Conservation (phyloP, 2,329 filamentous ascomycete species). For the Fonsecaea nubica region DNA sequence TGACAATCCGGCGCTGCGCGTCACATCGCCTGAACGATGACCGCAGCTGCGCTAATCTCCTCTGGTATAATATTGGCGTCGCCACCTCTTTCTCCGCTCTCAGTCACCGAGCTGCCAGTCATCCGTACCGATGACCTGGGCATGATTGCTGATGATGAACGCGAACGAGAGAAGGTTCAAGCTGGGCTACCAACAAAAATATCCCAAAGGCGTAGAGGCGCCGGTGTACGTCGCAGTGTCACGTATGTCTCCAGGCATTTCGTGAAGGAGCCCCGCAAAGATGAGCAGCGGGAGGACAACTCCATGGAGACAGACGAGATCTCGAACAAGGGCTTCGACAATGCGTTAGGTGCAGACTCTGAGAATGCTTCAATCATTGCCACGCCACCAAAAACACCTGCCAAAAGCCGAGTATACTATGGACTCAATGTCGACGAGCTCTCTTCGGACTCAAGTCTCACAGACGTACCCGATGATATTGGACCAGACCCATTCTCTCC, state of each 20-base stretch:
- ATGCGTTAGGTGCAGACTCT: neutral
- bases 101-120: conserved; percentile 20
- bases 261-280: conserved; percentile 13
- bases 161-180: conserved; percentile 1
- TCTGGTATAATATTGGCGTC: neutral
- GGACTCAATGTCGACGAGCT: conserved; percentile 40
- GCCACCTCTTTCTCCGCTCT: conserved; percentile 14
- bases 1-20: neutral
- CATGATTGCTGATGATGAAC: conserved; percentile 33
- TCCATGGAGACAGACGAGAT: conserved; percentile 5
- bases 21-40: conserved; percentile 15
- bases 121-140: conserved; percentile 32
- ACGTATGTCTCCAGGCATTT: conserved; percentile 40
- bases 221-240: conserved; percentile 25
- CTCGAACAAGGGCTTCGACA: neutral
- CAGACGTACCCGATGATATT: conserved; percentile 46
- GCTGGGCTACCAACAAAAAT: neutral
- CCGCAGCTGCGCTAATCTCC: conserved; percentile 12
- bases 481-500: conserved; percentile 32
- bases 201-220: conserved; percentile 20
- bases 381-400: conserved; percentile 34
- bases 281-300: conserved; percentile 8
- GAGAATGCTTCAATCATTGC: conserved; percentile 14
- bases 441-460: conserved; percentile 47
- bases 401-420: conserved; percentile 29